Base-by-base conservation (phyloP, 1,139 yeast genomes). In the Zygoascus hellenicus region DNA sequence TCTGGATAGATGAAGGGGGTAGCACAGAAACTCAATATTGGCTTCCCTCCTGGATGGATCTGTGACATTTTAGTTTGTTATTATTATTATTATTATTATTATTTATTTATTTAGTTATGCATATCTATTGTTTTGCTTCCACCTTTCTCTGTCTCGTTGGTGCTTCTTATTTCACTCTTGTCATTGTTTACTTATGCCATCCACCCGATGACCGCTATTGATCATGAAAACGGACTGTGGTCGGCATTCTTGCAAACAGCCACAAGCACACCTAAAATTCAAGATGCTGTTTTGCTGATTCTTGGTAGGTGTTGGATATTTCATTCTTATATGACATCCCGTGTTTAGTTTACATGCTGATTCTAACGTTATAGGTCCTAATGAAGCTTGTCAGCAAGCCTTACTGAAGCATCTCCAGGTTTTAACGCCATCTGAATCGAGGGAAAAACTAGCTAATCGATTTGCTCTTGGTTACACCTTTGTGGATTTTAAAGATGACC, bases 1-100 rank as follows among this genome's bases (percentile, higher is more conserved):
- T 89, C 22, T 89, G 97, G 97, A 70, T 88, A 1, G 97, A 89
- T 60, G 64, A 65, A 2, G 85, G 78, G 56, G 62, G 75, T 2
- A 80, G 75, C 9, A 68, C 67, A 0, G 88, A 80, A 53, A 64
- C 65, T 28, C 75, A 72, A 55, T 87, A 76, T 60, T 87, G 95
- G 95, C 71, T 73, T 34, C 77, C 82, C 31, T 66, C 77, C 9
- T 74, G 77, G 77, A 72, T 74, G 34, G 57, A 48, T 29, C 5
- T 9, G 5, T 33, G 10, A 14, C 13, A 33, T 15, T 14, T 16
- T 9, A 33, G 29, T 6, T 19, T 36, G 16, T 13, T 19, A 36
- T 11, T 29, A 9, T 17, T 5, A 16, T 14, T 35, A 13, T 34
- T 15, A 13, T 13, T n/a, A 9, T 9, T 35, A 35, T 35, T 16